These are phyloP conservation scores for Aspergillus fischeri DNA, from an alignment of 2,329 filamentous ascomycete species.

Conservation along the genomic window DNA sequence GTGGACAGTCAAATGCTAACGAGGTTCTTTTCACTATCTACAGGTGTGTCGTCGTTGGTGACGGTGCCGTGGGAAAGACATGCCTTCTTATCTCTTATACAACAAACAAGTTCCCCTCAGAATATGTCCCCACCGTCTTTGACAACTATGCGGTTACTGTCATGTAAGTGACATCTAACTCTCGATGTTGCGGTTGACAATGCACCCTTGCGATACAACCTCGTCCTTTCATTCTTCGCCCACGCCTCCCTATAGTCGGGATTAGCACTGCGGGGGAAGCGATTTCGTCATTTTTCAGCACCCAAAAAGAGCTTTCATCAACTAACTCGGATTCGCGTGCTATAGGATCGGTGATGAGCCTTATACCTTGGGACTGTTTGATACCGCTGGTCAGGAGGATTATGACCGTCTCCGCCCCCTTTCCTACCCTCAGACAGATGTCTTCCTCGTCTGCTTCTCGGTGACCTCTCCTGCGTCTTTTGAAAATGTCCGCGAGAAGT, in stretches of 20 bases:
- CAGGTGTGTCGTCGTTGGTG: conserved; percentile 97
- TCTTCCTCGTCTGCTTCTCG: conserved; percentile 98
- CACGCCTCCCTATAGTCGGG: background rate
- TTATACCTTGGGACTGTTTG: conserved; percentile 93
- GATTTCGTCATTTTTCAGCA: background rate
- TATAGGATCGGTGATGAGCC: conserved; percentile 96
- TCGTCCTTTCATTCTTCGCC: background rate
- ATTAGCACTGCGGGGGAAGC: background rate
- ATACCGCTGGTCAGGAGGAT: conserved; percentile 99
- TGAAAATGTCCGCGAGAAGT: conserved; percentile 98
- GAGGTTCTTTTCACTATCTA: conserved; percentile 9
- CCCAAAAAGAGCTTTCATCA: background rate
- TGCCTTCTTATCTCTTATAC: conserved; percentile 99
- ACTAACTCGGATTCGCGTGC: conserved; percentile 4
- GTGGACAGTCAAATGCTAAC: conserved; percentile 11
- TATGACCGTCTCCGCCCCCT: conserved; percentile 95
- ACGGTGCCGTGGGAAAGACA: conserved; percentile 99
- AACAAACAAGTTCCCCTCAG: conserved; percentile 98
- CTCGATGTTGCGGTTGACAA: background rate
- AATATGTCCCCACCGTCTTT: conserved; percentile 99
- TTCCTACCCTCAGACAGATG: conserved; percentile 97
- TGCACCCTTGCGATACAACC: background rate
- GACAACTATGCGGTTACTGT: conserved; percentile 99
- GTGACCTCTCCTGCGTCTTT: conserved; percentile 97
- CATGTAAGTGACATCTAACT: conserved; percentile 66